Base-by-base conservation (phyloP, 2,329 filamentous ascomycete genomes). In the Penicillium sp. region DNA sequence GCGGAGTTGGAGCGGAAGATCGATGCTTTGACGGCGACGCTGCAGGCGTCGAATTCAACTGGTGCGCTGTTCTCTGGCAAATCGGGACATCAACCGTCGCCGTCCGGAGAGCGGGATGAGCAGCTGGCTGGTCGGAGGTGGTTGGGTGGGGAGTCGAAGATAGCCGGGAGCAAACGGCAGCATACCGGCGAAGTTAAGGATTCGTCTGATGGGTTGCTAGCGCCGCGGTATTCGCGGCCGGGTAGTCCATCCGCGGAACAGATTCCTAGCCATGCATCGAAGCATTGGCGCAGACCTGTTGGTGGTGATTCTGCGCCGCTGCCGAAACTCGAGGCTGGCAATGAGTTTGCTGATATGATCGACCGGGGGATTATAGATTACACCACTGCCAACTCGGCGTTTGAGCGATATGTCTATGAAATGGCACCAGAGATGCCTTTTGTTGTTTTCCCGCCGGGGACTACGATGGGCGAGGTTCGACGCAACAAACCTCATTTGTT, bases 1-100 rank as follows among this genome's bases (percentile, higher is more conserved):
- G 89, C 91, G 9, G 92, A 96, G 78, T 81, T 97, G 50, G 92
- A 96, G 79, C 91, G 88, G 80, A 95, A 95, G 78, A 93, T 96
- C 62, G 91, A 96, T 78, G 90, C 89, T 9, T 73, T 96, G 70
- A 96, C 90, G 8, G 90, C 91, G 7, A 91, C 86, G 36, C 72
- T 96, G 62, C 87, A 91, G 45, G 85, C 89, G 2, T 72, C 74
- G 10, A 71, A 73, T 50, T 67, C 66, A 6, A 52, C 60, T 19
- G 64, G 70, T 46, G 19, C 63, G 11, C 51, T 64, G 5, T 16
- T 64, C 67, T 41, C 59, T 54, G 29, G 55, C 2, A 23, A 29
- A 13, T 43, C 56, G 15, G 59, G 31, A 8, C 57, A 44, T 34
- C 60, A 55, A 50, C 57, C 54, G 49, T 50, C 29, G n/a, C 73